Evolutionary conservation across 2,329 filamentous ascomycete genomes (phyloP).

Genomic region (Fusarium incarnatum): DNA sequence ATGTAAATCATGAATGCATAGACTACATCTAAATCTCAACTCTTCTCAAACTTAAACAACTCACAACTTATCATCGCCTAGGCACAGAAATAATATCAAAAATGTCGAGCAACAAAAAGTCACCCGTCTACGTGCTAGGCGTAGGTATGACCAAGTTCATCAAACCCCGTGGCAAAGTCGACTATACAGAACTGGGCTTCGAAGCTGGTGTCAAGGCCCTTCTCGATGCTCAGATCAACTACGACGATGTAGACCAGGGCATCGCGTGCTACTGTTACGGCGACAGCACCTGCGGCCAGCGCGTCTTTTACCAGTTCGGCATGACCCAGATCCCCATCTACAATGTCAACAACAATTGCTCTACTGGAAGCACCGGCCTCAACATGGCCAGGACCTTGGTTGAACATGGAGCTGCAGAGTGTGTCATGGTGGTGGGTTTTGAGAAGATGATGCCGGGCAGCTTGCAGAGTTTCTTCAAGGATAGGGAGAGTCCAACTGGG

Average conservation of each 20-base stretch:
- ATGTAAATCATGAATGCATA: slow-evolving; percentile 14
- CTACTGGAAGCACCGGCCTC: slow-evolving; percentile 91
- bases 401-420: slow-evolving; percentile 83
- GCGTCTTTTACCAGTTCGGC: slow-evolving; percentile 98
- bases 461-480: slow-evolving; percentile 84
- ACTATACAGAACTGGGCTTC: slow-evolving; percentile 94
- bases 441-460: slow-evolving; percentile 98
- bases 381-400: slow-evolving; percentile 86
- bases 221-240: slow-evolving; percentile 88
- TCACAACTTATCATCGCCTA: background rate
- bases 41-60: background rate
- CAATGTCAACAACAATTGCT: slow-evolving; percentile 99
- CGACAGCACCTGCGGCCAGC: slow-evolving; percentile 93
- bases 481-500: slow-evolving; percentile 82
- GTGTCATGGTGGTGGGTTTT: slow-evolving; percentile 91
- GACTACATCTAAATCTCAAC: background rate
- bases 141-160: slow-evolving; percentile 99
- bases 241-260: slow-evolving; percentile 95
- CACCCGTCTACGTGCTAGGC: slow-evolving; percentile 85
- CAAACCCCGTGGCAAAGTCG: slow-evolving; percentile 92
- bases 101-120: slow-evolving; percentile 64
- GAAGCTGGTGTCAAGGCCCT: slow-evolving; percentile 92
- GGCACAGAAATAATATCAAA: background rate
- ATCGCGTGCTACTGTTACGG: slow-evolving; percentile 99
- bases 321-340: slow-evolving; percentile 97